A percentile compares a stretch with the other conserved stretches of the same genome.
phyloP scores from a whole-genome alignment of 2,329 filamentous ascomycete species.

The Neopestalotiopsis clavispora region DNA sequence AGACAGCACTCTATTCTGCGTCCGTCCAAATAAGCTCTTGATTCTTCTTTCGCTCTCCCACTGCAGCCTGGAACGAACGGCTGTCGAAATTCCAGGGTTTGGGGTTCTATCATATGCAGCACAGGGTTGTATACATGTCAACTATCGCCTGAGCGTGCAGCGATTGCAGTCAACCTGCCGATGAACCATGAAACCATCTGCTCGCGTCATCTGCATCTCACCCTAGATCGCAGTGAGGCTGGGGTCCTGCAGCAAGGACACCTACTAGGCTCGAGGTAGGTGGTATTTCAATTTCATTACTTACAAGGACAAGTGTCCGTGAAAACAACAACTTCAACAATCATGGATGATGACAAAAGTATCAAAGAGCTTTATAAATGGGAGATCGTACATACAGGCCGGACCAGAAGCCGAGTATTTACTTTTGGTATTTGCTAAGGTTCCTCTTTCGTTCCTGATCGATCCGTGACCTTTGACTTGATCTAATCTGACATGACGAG shows the following conservation, averaged over 20 bases:
- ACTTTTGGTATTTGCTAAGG: conserved; percentile 43
- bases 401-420: conserved; percentile 54
- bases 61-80: neutral
- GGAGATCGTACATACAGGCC: conserved; percentile 39
- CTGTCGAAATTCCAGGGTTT: neutral
- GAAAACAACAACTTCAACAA: conserved; percentile 8
- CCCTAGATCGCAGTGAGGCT: neutral
- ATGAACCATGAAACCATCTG: neutral
- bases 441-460: conserved; percentile 43
- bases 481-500: conserved; percentile 65
- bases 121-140: neutral
- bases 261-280: neutral
- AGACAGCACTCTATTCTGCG: neutral
- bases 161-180: neutral
- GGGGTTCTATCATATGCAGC: neutral
- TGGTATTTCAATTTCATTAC: neutral
- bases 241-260: neutral
- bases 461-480: conserved; percentile 60
- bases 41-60: neutral
- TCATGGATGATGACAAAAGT: conserved; percentile 39
- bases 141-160: neutral
- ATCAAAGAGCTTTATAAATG: conserved; percentile 34
- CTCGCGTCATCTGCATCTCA: neutral
- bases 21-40: neutral
- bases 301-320: conserved; percentile 10